Conservation (phyloP, 23 red algal genomes). For the Chondrus crispus region DNA sequence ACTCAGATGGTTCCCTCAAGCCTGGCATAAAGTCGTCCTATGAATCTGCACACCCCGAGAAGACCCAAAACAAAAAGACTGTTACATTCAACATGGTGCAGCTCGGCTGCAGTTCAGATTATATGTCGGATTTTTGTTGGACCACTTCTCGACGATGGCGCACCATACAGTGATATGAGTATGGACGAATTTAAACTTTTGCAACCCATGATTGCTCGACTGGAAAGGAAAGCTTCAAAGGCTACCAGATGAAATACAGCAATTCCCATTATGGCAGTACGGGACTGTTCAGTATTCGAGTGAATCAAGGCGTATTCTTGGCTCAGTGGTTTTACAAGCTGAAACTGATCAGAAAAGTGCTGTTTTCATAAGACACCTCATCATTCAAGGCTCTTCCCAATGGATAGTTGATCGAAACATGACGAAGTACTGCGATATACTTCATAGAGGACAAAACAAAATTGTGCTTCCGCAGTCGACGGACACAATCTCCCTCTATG, state of each 20-base stretch:
- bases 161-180: background rate
- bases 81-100: constrained; percentile 10
- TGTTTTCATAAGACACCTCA: background rate
- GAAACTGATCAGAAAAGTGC: background rate
- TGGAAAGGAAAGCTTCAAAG: background rate
- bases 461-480: background rate
- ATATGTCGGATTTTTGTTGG: background rate
- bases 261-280: background rate
- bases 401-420: background rate
- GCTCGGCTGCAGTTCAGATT: background rate
- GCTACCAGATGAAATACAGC: background rate
- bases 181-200: background rate
- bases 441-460: background rate
- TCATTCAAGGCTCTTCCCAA: background rate
- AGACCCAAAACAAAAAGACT: constrained; percentile 12
- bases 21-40: background rate
- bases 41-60: background rate
- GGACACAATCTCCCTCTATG: background rate
- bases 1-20: background rate
- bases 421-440: background rate
- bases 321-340: background rate
- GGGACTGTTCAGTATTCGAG: background rate
- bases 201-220: background rate
- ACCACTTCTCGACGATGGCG: background rate
- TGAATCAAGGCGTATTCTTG: no score